Percentiles rank a stretch among this genome's conserved stretches.
Evolutionary conservation across 2,329 filamentous ascomycete species (phyloP).

Genomic region (Fusarium bulbicola): DNA sequence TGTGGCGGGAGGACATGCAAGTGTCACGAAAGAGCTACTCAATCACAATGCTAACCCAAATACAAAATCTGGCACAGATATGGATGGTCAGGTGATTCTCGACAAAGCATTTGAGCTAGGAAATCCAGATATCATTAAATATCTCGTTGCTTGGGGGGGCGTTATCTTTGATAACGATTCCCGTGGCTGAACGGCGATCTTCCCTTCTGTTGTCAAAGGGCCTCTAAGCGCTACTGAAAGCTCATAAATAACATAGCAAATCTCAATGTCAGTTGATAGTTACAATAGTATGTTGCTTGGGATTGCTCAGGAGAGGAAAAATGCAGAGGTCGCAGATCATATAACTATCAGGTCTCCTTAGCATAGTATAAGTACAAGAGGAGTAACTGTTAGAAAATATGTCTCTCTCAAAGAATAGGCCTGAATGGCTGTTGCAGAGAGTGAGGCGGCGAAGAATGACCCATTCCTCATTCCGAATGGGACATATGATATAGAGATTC

Average conservation of each 20-base stretch:
- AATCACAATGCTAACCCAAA: not conserved
- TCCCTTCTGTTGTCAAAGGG: accelerated
- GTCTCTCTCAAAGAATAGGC: too few species aligned
- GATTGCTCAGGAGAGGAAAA: not conserved
- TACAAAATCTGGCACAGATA: not conserved
- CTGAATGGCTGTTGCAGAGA: too few species aligned
- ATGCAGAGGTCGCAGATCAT: not conserved
- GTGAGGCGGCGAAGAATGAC: too few species aligned
- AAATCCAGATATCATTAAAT: accelerated
- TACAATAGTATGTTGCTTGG: too few species aligned
- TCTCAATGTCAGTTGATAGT: not conserved
- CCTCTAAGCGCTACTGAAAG: not conserved
- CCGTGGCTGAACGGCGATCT: accelerated
- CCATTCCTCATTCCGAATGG: too few species aligned
- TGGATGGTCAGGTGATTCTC: not conserved
- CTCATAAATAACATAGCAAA: not conserved
- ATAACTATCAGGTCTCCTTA: accelerated
- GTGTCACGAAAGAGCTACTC: not conserved
- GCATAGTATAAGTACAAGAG: not conserved
- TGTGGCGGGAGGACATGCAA: accelerated
- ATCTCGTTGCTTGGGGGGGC: not conserved
- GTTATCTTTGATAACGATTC: too few species aligned
- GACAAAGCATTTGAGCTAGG: accelerated
- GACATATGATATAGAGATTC: too few species aligned
- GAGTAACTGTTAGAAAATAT: not conserved